Evolutionary conservation across 305 asterid species (phyloP), one percentile per base, ranked within the genome.

Genomic region (Ilex paraguariensis): DNA sequence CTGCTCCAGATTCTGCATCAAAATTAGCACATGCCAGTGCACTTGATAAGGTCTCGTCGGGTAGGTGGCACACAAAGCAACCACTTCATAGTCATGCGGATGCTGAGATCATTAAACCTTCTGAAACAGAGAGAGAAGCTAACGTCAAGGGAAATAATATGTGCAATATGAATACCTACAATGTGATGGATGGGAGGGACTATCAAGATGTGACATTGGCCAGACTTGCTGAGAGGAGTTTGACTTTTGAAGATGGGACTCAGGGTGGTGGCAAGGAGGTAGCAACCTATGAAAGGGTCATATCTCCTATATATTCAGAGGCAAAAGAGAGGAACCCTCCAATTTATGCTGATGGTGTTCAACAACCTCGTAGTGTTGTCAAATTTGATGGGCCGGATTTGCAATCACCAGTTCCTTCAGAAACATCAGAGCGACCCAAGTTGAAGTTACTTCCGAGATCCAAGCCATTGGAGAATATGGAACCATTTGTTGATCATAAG

Each of bases 1-100:
- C 95, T 61, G 88, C 84, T 71, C 88, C 90, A 6, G 95, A 85
- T 63, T 83, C 89, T 66, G 95, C 77, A 60, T 67, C 82, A 2
- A 91, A 88, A 78, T 61, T 91, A 77, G 96, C 94, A 31, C 92
- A 87, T 74, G 98, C 98, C 68, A 91, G 98, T 67, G 96, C 98
- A 28, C 94, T 91, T 10, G 95, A 87, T 81, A 87, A 88, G 83
- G 83, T 87, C 72, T 83, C 92, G 36, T 86, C 95, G 54, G 98
- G 96, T 63, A 79, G 96, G 71, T 91, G 98, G 98, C 88, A 77
- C 75, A 81, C 95, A 53, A 84, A 83, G 54, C 91, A 88, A 61
- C 86, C 75, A 57, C 61, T 66, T 70, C 72, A 56, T 64, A 68
- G 82, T 66, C 75, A 46, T 33, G 73, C 79, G 59, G 92, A 91